phyloP scores from a whole-genome alignment of 257 asterid species.

The Solanum piurae region DNA sequence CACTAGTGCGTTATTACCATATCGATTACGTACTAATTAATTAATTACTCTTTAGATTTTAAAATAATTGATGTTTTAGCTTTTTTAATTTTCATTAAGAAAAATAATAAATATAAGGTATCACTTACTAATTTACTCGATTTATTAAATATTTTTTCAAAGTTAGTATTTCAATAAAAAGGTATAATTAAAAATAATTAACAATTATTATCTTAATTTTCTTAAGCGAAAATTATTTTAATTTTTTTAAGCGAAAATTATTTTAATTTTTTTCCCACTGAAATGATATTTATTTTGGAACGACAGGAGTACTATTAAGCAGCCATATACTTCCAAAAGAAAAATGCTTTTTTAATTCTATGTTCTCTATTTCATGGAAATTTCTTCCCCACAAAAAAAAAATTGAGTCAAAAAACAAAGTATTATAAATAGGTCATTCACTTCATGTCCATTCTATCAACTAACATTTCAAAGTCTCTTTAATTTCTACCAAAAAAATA shows the following conservation, averaged over 20 bases:
- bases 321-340: background rate
- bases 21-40: background rate
- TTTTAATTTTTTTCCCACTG: background rate
- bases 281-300: background rate
- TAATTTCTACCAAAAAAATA: background rate
- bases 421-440: background rate
- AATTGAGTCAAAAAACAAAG: background rate
- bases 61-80: background rate
- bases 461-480: background rate
- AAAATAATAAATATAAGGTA: too few species aligned
- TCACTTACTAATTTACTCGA: too few species aligned
- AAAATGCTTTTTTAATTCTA: background rate
- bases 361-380: background rate
- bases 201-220: background rate
- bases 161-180: background rate
- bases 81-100: too few species aligned
- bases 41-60: background rate
- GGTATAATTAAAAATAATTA: background rate
- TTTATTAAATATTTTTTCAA: too few species aligned
- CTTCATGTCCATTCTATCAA: background rate
- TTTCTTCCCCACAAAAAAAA: background rate
- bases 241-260: too few species aligned
- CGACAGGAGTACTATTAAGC: background rate
- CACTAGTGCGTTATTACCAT: background rate
- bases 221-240: accelerated